Conservation (phyloP, 176 grass and related monocot species). For the Oryza australiensis region DNA sequence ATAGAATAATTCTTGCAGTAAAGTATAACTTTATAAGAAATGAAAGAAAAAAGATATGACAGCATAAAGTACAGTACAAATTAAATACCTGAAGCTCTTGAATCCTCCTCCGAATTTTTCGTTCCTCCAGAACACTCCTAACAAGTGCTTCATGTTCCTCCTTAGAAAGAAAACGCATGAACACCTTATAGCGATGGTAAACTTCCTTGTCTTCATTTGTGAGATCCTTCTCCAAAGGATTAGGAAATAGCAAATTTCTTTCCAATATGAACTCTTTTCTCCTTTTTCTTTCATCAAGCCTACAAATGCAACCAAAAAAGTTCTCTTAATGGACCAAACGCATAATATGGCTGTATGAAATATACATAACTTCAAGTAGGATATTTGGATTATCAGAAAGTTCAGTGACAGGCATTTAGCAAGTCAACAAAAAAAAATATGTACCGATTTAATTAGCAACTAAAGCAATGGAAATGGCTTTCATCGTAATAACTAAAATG, state of each 20-base stretch:
- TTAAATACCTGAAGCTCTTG: constrained; percentile 84
- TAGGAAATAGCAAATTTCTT: constrained; percentile 90
- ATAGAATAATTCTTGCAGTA: constrained; percentile 1
- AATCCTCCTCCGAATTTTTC: constrained; percentile 85
- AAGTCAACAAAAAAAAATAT: constrained; percentile 1
- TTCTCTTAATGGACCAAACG: not conserved
- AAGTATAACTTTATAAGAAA: not conserved
- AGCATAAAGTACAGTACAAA: not conserved
- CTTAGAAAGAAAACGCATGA: constrained; percentile 93
- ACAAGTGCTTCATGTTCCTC: constrained; percentile 81
- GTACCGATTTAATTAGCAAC: constrained; percentile 1
- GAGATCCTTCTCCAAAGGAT: constrained; percentile 84
- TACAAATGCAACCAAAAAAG: constrained; percentile 26
- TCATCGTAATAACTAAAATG: not conserved
- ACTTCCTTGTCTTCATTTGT: constrained; percentile 86
- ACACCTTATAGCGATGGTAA: constrained; percentile 85
- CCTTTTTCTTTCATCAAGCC: constrained; percentile 98
- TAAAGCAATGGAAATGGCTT: not conserved
- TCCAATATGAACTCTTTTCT: constrained; percentile 98
- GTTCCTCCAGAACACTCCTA: constrained; percentile 77
- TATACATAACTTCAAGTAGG: not conserved
- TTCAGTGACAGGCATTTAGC: not conserved
- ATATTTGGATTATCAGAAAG: constrained; percentile 16
- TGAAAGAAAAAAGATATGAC: not conserved
- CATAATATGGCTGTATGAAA: constrained; percentile 12